Conservation (phyloP, 768 basidiomycete genomes). For the Termitomyces heimii region DNA sequence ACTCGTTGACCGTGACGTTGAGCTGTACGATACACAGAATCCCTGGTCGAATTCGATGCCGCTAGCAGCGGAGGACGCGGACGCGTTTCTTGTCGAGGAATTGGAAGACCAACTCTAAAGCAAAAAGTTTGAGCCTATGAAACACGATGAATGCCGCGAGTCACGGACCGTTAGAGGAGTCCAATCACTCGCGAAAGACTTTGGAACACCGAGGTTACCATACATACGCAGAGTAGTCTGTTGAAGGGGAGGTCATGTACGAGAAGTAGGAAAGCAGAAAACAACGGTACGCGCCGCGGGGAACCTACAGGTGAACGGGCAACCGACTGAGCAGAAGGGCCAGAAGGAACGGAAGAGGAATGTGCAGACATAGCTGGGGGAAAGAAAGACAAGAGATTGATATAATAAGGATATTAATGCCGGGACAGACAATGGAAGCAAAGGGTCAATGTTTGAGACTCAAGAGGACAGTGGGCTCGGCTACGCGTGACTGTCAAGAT, state of each 20-base stretch:
- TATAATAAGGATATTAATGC: constrained; percentile 9
- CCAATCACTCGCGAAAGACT: constrained; percentile 17
- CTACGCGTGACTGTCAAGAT: constrained; percentile 1
- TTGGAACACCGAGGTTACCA: constrained; percentile 38
- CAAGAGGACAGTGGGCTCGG: constrained; percentile 19
- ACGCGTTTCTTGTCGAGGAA: constrained; percentile 51
- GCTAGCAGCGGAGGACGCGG: constrained; percentile 55
- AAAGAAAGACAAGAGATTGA: constrained; percentile 5
- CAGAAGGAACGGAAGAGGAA: constrained; percentile 61
- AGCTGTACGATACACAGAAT: constrained; percentile 37
- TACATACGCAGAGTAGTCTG: constrained; percentile 35
- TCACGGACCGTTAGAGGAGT: constrained; percentile 30
- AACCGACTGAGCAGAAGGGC: constrained; percentile 60
- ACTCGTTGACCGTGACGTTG: constrained; percentile 38
- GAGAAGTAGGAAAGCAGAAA: background rate
- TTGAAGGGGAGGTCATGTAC: constrained; percentile 6
- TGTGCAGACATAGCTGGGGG: constrained; percentile 29
- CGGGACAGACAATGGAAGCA: constrained; percentile 17
- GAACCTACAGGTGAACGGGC: constrained; percentile 59
- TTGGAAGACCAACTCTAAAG: constrained; percentile 51
- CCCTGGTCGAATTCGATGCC: constrained; percentile 41
- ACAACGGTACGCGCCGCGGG: constrained; percentile 46
- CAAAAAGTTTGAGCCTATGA: constrained; percentile 10
- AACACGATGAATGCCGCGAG: background rate
- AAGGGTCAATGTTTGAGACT: constrained; percentile 22